Conservation (phyloP, 129 eudicot species). For the Lonicera japonica region DNA sequence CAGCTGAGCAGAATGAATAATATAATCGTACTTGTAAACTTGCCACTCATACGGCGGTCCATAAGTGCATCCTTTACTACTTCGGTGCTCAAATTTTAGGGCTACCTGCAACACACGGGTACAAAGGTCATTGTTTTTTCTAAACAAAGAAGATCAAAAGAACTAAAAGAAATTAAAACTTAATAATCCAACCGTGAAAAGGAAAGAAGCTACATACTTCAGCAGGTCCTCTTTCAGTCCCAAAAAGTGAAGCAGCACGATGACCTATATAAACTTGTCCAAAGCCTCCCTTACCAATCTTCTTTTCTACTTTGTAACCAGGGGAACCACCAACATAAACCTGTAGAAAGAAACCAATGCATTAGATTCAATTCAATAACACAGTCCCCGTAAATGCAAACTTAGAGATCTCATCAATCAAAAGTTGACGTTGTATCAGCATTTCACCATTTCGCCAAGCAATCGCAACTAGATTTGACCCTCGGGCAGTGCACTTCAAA, state of each 20-base stretch:
- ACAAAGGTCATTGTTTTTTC: background rate
- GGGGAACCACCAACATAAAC: constrained; percentile 83
- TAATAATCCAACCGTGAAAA: background rate
- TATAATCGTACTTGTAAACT: constrained; percentile 64
- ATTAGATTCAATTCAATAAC: background rate
- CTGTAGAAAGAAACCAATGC: constrained; percentile 32
- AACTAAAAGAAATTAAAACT: background rate
- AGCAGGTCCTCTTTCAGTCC: constrained; percentile 59
- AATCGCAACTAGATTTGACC: background rate
- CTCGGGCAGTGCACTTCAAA: background rate
- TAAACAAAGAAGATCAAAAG: background rate
- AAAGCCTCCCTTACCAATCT: constrained; percentile 91
- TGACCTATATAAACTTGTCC: constrained; percentile 94
- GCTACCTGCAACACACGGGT: constrained; percentile 51
- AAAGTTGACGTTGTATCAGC: background rate
- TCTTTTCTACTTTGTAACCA: constrained; percentile 55
- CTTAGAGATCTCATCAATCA: background rate
- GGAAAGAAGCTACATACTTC: constrained; percentile 44
- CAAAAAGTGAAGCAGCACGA: constrained; percentile 43
- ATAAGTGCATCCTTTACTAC: constrained; percentile 89
- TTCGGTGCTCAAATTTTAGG: constrained; percentile 71
- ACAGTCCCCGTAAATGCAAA: background rate
- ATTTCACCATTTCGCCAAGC: background rate
- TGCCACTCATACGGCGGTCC: constrained; percentile 96
- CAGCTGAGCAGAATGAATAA: background rate